phyloP scores from a whole-genome alignment of 129 eudicot genomes.

The Escallonia herrerae region DNA sequence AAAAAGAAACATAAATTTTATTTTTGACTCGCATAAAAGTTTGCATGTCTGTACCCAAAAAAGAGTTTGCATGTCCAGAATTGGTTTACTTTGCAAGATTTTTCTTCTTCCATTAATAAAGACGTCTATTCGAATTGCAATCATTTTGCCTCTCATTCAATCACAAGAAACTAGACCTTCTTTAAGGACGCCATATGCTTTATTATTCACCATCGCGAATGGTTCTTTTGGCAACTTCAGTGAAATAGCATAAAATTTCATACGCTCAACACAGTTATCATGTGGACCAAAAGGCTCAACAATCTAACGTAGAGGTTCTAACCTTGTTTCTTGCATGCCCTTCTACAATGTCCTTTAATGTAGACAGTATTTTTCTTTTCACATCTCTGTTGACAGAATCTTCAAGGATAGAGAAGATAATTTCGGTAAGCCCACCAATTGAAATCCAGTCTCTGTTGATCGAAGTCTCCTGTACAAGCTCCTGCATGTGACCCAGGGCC shows the following conservation, averaged over 20 bases:
- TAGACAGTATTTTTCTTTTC: constrained; percentile 28
- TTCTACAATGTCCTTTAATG: constrained; percentile 35
- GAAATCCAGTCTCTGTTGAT: constrained; percentile 61
- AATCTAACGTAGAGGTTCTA: neutral
- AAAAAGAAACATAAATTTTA: no score
- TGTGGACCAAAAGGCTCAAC: neutral
- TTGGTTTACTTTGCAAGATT: no score
- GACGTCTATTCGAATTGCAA: no score
- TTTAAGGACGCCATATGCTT: no score
- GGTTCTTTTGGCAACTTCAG: neutral
- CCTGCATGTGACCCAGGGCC: constrained; percentile 40
- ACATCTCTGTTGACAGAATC: constrained; percentile 20
- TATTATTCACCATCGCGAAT: neutral
- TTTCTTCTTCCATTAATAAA: no score
- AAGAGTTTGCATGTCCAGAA: no score
- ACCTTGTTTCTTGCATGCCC: constrained; percentile 67
- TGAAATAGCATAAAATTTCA: no score
- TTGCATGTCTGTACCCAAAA: no score
- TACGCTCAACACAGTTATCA: neutral
- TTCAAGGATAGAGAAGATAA: constrained; percentile 29
- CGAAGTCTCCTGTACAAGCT: constrained; percentile 45
- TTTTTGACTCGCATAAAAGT: no score
- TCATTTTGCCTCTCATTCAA: no score
- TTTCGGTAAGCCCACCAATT: constrained; percentile 49
- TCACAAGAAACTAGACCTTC: no score